Base-by-base conservation (phyloP, 257 asterid genomes). In the Osmanthus fragrans region DNA sequence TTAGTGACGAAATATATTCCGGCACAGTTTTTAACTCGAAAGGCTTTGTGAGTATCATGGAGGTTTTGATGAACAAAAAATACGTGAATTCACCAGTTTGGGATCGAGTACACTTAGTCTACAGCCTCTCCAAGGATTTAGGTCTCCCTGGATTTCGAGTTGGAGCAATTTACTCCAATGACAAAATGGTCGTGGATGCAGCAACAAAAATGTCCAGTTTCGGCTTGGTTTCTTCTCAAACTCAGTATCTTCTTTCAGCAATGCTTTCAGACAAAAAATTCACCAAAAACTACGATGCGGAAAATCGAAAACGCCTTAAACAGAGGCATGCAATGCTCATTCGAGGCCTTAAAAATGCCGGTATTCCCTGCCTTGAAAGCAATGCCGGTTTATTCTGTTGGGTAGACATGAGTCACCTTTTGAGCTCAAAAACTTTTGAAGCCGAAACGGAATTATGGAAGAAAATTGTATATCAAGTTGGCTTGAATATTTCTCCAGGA, bases 111-210 rank as follows among this genome's bases (percentile, higher is more conserved):
- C 94, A 90, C 89, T 80, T 89, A 0, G 96, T 90, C 0, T 90
- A 87, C 79, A 87, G 91, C 69, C 79, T 90, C 18, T 88, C 93
- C 0, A 90, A 90, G 34, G 95, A 90, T 45, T 29, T 90, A 19
- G 95, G 95, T 1, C 85, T 90, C 4, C 92, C 92, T 3, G 95
- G 95, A 6, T 90, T 90, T 87, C 87, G 95, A 73, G 89, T 88
- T 77, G 95, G 95, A 0, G 80, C 83, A 5, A 85, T 90, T 3
- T 90, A 88, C 86, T 90, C 95, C 65, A 84, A 85, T 83, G 85
- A 90, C 76, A 76, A 68, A 0, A 58, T 36, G 60, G 88, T 90
- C 5, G 89, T 87, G 0, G n/a, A 88, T 0, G 86, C 87, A 0
- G 95, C 92, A 0, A 88, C 91, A 0, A 90, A 90, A 75, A 90